Evolutionary conservation across 2,329 filamentous ascomycete species (phyloP), one percentile per base, ranked within the genome.

Genomic region (Calonectria honghensis): DNA sequence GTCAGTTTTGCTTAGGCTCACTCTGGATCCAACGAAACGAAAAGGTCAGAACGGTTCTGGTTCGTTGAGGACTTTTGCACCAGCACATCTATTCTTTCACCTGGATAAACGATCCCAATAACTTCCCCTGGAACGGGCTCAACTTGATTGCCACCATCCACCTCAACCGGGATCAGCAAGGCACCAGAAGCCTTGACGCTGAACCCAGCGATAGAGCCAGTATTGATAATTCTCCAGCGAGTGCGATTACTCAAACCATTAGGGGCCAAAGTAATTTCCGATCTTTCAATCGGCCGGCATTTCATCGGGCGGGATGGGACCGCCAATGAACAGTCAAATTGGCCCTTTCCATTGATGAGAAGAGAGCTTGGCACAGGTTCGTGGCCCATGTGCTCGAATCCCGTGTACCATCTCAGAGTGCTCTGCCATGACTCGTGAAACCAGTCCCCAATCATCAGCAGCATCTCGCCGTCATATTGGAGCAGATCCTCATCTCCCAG

Each of bases 401-500:
- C 81, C n/a, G 50, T 68, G 35, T 52, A 68, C 65, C 50, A 9
- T 51, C 73, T 7, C 79, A 69, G 65, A 86, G 50, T 39, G 5
- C 16, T 39, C 85, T 9, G 85, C 83, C 0, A 84, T 84, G 24
- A 81, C 80, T 7, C 75, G 78, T 89, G 82, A 66, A 82, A 83
- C 82, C 82, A 83, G 57, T 83, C 82, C 2, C 81, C 79, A 2
- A 89, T 87, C 87, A 92, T 78, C 90, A 91, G n/a, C 84, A 89
- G 54, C 90, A 81, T 50, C 88, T 86, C 41, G 70, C 93, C 90
- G 35, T 68, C 65, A n/a, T 79, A 91, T 29, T 32, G 24, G 10
- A 29, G 41, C 18, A 35, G 41, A 27, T 45, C n/a, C 5, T 20
- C 27, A 37, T 68, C 71, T n/a, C 32, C 41, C 29, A 32, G 54